Conservation (phyloP, 1,284 basidiomycete genomes). For the Sphagnurus paluster region DNA sequence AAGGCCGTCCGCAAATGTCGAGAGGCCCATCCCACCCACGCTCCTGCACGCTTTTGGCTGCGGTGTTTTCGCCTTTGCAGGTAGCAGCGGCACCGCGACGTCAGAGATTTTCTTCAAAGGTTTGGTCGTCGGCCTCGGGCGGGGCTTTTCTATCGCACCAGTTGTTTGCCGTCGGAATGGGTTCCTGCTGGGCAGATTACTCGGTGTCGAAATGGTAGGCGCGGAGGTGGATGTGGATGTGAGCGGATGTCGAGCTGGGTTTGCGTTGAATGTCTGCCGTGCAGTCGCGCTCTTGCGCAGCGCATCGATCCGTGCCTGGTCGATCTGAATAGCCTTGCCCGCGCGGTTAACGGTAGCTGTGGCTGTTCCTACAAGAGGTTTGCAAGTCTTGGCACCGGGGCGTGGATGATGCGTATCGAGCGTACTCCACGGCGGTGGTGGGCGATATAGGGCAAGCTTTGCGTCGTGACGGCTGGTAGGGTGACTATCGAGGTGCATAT, state of each 20-base stretch:
- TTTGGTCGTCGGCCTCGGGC: conserved; percentile 10
- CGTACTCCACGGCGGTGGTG: conserved; percentile 22
- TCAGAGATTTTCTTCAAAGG: conserved; percentile 24
- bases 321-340: conserved; percentile 14
- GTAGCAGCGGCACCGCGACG: conserved; percentile 20
- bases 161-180: conserved; percentile 21
- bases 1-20: too few relatives aligned
- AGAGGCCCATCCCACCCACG: too few relatives aligned
- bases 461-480: conserved; percentile 18
- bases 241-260: too few relatives aligned
- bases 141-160: neutral
- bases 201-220: too few relatives aligned
- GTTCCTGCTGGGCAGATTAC: conserved; percentile 12
- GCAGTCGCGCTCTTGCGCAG: conserved; percentile 15
- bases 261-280: conserved; percentile 7
- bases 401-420: conserved; percentile 9
- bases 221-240: too few relatives aligned
- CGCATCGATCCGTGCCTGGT: conserved; percentile 18
- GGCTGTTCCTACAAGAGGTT: neutral
- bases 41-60: too few relatives aligned
- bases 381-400: neutral
- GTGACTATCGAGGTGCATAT: conserved; percentile 8
- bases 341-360: conserved; percentile 10
- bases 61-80: conserved; percentile 2
- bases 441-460: conserved; percentile 44